phyloP scores from a whole-genome alignment of 148 eudicot species.

The Salicornia ramosissima region DNA sequence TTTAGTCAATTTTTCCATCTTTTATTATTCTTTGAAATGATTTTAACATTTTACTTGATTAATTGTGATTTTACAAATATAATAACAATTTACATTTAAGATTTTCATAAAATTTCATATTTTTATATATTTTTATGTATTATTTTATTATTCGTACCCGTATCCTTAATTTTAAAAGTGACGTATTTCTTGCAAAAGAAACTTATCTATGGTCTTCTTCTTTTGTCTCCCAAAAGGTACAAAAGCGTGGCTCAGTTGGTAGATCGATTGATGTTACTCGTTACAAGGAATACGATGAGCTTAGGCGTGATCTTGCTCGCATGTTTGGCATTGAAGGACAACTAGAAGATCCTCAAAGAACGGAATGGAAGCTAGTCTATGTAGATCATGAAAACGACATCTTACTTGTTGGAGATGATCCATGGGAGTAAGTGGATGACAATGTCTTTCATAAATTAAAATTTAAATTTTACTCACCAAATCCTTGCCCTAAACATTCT shows the following conservation, averaged over 20 bases:
- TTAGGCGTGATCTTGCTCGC: constrained; percentile 78
- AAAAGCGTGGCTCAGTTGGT: constrained; percentile 97
- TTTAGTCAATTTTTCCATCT: no score
- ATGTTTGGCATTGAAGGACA: constrained; percentile 98
- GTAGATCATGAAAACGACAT: constrained; percentile 96
- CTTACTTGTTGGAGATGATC: constrained; percentile 94
- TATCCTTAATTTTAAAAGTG: no score
- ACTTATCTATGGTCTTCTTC: not conserved
- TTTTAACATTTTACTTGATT: no score
- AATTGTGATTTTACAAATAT: no score
- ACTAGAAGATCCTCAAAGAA: constrained; percentile 82
- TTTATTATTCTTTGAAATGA: no score
- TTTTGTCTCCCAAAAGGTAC: constrained; percentile 50
- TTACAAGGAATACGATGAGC: constrained; percentile 89
- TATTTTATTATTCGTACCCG: no score
- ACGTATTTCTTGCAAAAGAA: no score
- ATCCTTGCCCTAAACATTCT: not conserved
- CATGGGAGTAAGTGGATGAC: constrained; percentile 84
- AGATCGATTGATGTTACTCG: constrained; percentile 95
- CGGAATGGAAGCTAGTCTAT: constrained; percentile 94
- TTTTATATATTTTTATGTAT: no score
- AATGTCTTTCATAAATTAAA: not conserved
- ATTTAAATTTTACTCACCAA: not conserved
- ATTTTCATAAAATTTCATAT: no score
- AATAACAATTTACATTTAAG: no score